Evolutionary conservation across 371 early-diverging fungal species (phyloP), one percentile per base, ranked within the genome.

Genomic region (Rhizopus delemar): DNA sequence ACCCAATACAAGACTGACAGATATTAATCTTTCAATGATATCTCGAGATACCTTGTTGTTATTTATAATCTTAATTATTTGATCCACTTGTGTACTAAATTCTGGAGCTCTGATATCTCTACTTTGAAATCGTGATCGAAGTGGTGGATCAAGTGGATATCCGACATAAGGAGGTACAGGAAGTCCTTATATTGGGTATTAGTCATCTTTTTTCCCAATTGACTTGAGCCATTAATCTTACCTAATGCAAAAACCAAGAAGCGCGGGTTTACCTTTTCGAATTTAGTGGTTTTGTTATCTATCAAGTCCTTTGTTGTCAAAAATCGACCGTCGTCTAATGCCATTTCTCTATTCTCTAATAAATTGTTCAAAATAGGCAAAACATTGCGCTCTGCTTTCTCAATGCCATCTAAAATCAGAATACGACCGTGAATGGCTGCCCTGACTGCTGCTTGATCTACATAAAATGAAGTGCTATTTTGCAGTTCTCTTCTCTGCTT

Each of bases 341-440:
- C 72, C 92, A 93, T 92, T 75, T 93, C 94, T 45, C 94, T 75
- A 63, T 93, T 93, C 65, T 93, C 94, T 45, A 93, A 66, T 56
- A 93, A 68, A 65, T 93, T 93, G 75, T 93, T 93, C 58, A 93
- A 71, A 29, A 93, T 87, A 3, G 94, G 94, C 46, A 93, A 71
- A 2, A 93, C 91, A 59, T 93, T 93, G 13, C 94, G 85, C 56
- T 93, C 94, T 0, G 93, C 92, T 62, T 91, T 90, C 68, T 91
- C 90, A 53, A 92, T 86, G 29, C 92, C 92, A 59, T 93, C 94
- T 56, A 93, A 69, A 5, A 93, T 82, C 50, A 93, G 57, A 50
- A 93, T 85, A 33, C 92, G 72, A 5, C 94, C 94, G 39, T 92
- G 75, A 22, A 87, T 83, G 8, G 94, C 94, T 5, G 94, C 94